Conservation (phyloP, 2,329 filamentous ascomycete genomes). For the Aspergillus sp. region DNA sequence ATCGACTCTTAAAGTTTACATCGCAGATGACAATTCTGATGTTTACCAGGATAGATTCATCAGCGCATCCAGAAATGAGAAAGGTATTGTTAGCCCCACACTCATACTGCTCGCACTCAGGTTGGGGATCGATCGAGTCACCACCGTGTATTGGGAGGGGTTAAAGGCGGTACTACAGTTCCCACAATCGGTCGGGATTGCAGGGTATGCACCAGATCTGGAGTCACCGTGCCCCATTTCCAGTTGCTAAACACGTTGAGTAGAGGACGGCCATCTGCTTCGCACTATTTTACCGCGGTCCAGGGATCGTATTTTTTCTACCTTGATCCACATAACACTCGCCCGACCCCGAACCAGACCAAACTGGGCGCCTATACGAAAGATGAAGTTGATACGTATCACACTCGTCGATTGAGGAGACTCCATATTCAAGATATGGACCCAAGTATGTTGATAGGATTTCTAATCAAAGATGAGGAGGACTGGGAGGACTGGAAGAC, state of each 20-base stretch:
- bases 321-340: conserved; percentile 87
- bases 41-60: conserved; percentile 90
- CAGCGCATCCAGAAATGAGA: conserved; percentile 68
- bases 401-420: conserved; percentile 79
- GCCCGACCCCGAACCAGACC: conserved; percentile 69
- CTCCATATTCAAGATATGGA: conserved; percentile 92
- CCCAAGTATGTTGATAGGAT: conserved; percentile 95
- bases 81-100: conserved; percentile 72
- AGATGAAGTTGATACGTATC: conserved; percentile 78
- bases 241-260: conserved; percentile 11
- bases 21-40: conserved; percentile 85
- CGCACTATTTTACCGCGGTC: conserved; percentile 72
- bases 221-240: conserved; percentile 23
- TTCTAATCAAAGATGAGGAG: conserved; percentile 75
- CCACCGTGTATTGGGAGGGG: conserved; percentile 92
- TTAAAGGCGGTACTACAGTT: conserved; percentile 81
- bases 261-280: conserved; percentile 88
- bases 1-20: conserved; percentile 73
- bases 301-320: conserved; percentile 86
- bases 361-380: conserved; percentile 52
- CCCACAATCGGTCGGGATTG: conserved; percentile 91
- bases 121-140: conserved; percentile 91
- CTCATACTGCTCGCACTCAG: conserved; percentile 85
- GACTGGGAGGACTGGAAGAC: conserved; percentile 85
- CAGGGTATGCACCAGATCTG: conserved; percentile 62